Base-by-base conservation (phyloP, 83 land plant species). In the Diphasiastrum complanatum region DNA sequence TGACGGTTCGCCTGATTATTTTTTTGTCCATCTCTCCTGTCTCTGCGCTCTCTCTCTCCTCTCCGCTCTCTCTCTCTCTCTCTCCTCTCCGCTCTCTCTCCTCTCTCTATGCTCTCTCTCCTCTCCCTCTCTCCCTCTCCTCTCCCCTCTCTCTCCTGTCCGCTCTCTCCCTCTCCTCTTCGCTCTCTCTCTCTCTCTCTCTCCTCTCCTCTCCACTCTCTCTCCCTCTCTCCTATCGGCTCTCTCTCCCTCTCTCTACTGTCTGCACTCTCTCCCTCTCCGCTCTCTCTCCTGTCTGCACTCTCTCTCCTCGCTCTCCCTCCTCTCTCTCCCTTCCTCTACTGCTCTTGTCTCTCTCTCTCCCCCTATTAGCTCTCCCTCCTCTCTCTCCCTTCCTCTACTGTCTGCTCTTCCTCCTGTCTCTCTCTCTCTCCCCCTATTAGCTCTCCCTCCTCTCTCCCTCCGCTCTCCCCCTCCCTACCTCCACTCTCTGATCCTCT, bases 11-110 rank as follows among this genome's bases (percentile, higher is more conserved):
- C 43, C 14, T 14, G 8, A 8, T 38, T 38, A 8, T 38, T 38
- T 14, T 38, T 38, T 14, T 38, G 12, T 38, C 14, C 14, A 8
- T 38, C 43, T 38, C 43, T 38, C 43, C 14, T 14, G 8, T 38
- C 43, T 38, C 43, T 38, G n/a, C n/a, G n/a, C n/a, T 14, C 43
- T 38, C 43, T 38, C 43, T 38, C 43, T 38, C 43, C 43, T 38
- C 43, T 38, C 43, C 14, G 43, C 14, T 38, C 43, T 38, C 43
- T 38, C 8, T 38, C 14, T 38, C 43, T 38, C 43, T 38, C 43
- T 38, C 43, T n/a, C n/a, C n/a, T n/a, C n/a, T n/a, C n/a, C n/a
- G n/a, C n/a, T n/a, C n/a, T n/a, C 43, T 38, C 43, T 38, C 14
- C 43, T 38, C 43, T 38, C 43, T 38, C 43, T 8, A 8, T 38